Conservation (phyloP, 2,329 filamentous ascomycete genomes). For the Magnaporthales sp. region DNA sequence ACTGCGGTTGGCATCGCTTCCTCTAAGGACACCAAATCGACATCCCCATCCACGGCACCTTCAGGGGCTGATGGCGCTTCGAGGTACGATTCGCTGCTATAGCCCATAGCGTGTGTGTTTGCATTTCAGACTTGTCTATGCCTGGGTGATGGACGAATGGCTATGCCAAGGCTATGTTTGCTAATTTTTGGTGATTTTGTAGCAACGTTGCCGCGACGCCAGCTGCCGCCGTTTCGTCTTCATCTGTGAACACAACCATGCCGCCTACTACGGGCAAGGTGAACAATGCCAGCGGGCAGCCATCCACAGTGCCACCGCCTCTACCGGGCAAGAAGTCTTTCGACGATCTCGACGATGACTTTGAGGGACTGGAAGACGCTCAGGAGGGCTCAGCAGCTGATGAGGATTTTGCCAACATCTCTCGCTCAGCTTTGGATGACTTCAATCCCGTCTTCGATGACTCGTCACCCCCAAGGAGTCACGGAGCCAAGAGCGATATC, state of each 20-base stretch:
- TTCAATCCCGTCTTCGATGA: conserved; percentile 80
- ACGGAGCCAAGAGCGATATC: conserved; percentile 39
- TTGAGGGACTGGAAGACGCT: conserved; percentile 75
- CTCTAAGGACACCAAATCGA: conserved; percentile 10
- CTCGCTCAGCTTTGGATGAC: conserved; percentile 62
- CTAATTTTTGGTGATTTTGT: neutral
- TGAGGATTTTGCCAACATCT: conserved; percentile 71
- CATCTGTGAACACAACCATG: conserved; percentile 3
- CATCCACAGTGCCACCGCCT: conserved; percentile 14
- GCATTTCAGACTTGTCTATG: neutral
- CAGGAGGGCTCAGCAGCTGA: conserved; percentile 66
- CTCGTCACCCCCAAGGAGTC: conserved; percentile 40
- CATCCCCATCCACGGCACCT: conserved; percentile 1
- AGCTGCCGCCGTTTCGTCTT: conserved; percentile 12
- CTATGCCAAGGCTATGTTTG: neutral
- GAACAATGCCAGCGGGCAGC: conserved; percentile 22
- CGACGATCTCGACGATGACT: conserved; percentile 71
- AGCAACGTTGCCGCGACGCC: conserved; percentile 11
- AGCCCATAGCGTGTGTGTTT: conserved; percentile 4
- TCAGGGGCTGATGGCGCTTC: conserved; percentile 3
- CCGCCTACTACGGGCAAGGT: neutral
- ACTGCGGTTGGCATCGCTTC: conserved; percentile 2
- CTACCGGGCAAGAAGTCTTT: conserved; percentile 46
- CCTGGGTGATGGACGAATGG: neutral
- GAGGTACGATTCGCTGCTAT: conserved; percentile 4